Evolutionary conservation across 352 stramenopile genomes (phyloP).

Genomic region (Pythium phragmitis): DNA sequence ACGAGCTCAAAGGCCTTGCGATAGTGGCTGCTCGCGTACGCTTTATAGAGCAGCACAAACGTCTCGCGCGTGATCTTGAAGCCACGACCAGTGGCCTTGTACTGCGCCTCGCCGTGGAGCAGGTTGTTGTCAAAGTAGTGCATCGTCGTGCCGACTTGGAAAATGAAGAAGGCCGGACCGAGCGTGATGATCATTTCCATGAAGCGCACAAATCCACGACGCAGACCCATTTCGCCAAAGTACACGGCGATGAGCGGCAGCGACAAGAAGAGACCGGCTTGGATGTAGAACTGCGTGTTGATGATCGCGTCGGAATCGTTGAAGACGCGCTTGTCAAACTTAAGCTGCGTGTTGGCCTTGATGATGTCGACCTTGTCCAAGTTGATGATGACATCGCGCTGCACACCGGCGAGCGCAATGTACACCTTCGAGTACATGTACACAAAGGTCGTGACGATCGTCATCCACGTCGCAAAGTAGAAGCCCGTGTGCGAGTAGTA

Average conservation of each 20-base stretch:
- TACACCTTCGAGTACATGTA: constrained; percentile 88
- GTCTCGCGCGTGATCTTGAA: constrained; percentile 86
- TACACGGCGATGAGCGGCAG: constrained; percentile 80
- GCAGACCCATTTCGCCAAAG: constrained; percentile 74
- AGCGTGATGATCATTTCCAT: constrained; percentile 76
- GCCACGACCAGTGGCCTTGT: constrained; percentile 80
- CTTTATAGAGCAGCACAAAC: constrained; percentile 89
- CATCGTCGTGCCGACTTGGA: constrained; percentile 83
- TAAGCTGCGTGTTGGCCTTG: constrained; percentile 50
- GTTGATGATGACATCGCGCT: constrained; percentile 75
- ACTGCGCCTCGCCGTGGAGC: constrained; percentile 83
- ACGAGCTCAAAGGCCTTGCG: constrained; percentile 88
- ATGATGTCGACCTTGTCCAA: constrained; percentile 82
- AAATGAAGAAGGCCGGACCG: constrained; percentile 87
- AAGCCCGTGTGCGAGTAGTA: constrained; percentile 88
- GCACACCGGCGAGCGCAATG: constrained; percentile 70
- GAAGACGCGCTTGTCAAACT: constrained; percentile 69
- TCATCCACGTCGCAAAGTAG: constrained; percentile 89
- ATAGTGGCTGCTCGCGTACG: constrained; percentile 86
- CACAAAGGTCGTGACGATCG: constrained; percentile 82
- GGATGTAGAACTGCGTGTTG: constrained; percentile 86
- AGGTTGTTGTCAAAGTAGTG: constrained; percentile 87
- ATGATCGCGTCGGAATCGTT: constrained; percentile 70
- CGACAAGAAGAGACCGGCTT: constrained; percentile 85
- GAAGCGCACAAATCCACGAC: constrained; percentile 45